These are phyloP conservation scores for Leccinum solheimii DNA, from an alignment of 1,284 basidiomycete species.

Conservation along the genomic window DNA sequence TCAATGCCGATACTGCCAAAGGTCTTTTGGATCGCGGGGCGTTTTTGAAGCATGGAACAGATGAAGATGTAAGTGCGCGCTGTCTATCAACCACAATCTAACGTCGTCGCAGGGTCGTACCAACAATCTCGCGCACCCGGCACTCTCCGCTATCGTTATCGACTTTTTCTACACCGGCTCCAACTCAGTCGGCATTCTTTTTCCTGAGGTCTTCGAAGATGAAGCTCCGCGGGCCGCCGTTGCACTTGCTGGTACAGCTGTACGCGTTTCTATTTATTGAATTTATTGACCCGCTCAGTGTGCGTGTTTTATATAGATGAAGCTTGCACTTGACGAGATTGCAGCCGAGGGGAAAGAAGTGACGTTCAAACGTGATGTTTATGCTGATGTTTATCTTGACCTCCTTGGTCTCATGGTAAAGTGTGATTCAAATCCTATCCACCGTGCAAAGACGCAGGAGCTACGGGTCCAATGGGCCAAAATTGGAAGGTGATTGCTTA, in stretches of 20 bases:
- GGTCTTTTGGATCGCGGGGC: neutral
- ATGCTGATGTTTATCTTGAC: neutral
- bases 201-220: neutral
- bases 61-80: neutral
- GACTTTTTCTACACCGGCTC: neutral
- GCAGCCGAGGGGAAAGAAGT: neutral
- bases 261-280: neutral
- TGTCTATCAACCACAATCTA: neutral
- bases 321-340: neutral
- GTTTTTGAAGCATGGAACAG: neutral
- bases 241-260: neutral
- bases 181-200: neutral
- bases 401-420: neutral
- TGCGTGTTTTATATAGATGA: neutral
- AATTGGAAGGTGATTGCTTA: neutral
- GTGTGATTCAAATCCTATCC: neutral
- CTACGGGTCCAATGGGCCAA: neutral
- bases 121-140: neutral
- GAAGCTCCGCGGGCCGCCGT: neutral
- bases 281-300: neutral
- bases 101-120: neutral
- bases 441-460: neutral
- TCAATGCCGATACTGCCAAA: neutral
- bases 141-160: neutral
- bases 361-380: neutral